These are phyloP conservation scores for Pseudocercospora pini-densiflorae DNA, from an alignment of 2,329 filamentous ascomycete genomes.

Conservation along the genomic window DNA sequence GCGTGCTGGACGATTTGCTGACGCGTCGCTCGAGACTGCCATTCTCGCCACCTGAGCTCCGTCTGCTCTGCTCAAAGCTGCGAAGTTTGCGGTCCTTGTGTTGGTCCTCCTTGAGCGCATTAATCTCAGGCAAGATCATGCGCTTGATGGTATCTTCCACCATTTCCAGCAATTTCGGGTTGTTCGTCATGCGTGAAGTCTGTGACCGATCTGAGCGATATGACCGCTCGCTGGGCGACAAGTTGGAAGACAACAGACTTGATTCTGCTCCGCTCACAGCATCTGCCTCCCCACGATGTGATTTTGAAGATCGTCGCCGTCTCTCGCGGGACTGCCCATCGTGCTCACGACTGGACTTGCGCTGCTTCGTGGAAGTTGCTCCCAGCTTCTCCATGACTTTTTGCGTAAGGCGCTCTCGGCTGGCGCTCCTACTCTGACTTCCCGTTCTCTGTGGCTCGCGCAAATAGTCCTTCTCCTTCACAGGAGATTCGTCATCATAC, in stretches of 20 bases:
- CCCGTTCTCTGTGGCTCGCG: constrained; percentile 61
- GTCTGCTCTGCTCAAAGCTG: constrained; percentile 68
- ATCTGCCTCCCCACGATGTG: constrained; percentile 58
- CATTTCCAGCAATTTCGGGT: constrained; percentile 85
- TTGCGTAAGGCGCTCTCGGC: constrained; percentile 69
- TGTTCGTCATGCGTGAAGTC: constrained; percentile 83
- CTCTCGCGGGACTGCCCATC: constrained; percentile 39
- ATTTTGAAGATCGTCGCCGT: constrained; percentile 48
- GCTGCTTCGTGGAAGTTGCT: constrained; percentile 52
- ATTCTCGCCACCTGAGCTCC: constrained; percentile 57
- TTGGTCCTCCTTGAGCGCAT: constrained; percentile 87
- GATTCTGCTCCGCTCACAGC: constrained; percentile 61
- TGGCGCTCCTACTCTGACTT: constrained; percentile 64
- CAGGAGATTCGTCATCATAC: constrained; percentile 43
- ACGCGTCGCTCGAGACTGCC: constrained; percentile 56
- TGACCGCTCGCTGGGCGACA: constrained; percentile 61
- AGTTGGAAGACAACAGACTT: constrained; percentile 64
- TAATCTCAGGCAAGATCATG: constrained; percentile 88
- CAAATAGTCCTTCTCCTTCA: constrained; percentile 43
- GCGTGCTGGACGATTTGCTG: constrained; percentile 65
- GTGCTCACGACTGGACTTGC: constrained; percentile 38
- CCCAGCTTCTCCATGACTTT: constrained; percentile 71
- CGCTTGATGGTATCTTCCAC: constrained; percentile 92
- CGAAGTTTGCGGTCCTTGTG: constrained; percentile 74
- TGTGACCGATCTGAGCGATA: constrained; percentile 63